Base-by-base conservation (phyloP, 2,329 filamentous ascomycete species). In the Apiospora hydei region DNA sequence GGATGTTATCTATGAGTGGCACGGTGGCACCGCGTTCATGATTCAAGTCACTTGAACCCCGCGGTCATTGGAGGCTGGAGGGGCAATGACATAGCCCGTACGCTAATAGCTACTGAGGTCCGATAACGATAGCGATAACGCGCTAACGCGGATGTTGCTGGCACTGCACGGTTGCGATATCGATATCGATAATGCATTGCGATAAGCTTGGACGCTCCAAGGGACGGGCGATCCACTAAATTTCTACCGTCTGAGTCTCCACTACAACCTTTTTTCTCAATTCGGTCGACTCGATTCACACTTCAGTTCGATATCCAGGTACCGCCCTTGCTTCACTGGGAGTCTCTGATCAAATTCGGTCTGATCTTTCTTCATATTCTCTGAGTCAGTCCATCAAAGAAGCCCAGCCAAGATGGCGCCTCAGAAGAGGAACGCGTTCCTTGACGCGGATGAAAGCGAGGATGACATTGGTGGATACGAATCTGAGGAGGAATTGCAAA, bases 351-450 rank as follows among this genome's bases (percentile, higher is more conserved):
- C 30, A n/a, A 13, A n/a, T 41, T 8, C n/a, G 16, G 18, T 61
- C 18, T 41, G 57, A 7, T 18, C 14, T 6, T 64, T 18, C 24
- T 24, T 64, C 8, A 14, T 0, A 18, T n/a, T 0, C n/a, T 41
- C 10, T 21, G 57, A 24, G 10, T 3, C 34, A 38, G 13, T 13
- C 57, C 18, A n/a, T 24, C 43, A 26, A 68, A 68, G 24, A 30
- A 26, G 8, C 24, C 0, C 41, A 46, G 16, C n/a, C 26, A 78
- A 72, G 67, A 94, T 95, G 92, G 82, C 91, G 1, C 85, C 89
- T 53, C 88, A 91, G 78, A 94, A 92, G 79, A 88, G 88, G 76
- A 94, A 94, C 80, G 88, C 93, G 70, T 95, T 92, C 77, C 88
- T 95, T 43, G 90, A 91, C 74, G 85, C 83, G 13, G 84, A 84